Conservation (phyloP, 257 asterid species). For the Scutellaria baicalensis region DNA sequence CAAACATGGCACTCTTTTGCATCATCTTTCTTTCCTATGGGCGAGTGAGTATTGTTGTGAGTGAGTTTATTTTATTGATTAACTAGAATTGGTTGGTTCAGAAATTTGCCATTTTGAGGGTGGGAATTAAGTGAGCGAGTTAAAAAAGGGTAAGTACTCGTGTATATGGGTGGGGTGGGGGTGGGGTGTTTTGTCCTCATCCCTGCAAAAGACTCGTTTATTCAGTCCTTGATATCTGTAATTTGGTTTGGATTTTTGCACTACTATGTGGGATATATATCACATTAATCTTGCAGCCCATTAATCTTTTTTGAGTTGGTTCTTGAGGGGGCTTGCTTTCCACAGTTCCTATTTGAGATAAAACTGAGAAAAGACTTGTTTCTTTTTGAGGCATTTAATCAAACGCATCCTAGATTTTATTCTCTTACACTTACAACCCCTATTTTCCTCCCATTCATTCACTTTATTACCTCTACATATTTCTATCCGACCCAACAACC, state of each 20-base stretch:
- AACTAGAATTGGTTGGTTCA: background rate
- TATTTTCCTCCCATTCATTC: background rate
- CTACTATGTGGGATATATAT: background rate
- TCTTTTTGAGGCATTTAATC: slow-evolving; percentile 12
- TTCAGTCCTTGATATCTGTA: slow-evolving; percentile 23
- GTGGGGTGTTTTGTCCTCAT: slow-evolving; percentile 10
- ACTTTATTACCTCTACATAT: slow-evolving; percentile 7
- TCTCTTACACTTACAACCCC: slow-evolving; percentile 8
- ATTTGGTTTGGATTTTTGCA: slow-evolving; percentile 11
- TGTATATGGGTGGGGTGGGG: background rate
- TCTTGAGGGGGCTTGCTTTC: background rate
- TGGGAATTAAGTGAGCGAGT: too few species aligned
- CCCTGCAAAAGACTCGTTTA: slow-evolving; percentile 21
- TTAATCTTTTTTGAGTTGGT: background rate
- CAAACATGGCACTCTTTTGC: too few species aligned
- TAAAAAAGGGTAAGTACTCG: too few species aligned
- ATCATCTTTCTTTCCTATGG: too few species aligned
- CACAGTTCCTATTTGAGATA: slow-evolving; percentile 14
- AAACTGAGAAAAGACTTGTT: background rate
- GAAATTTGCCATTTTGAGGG: background rate
- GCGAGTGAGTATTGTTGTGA: background rate
- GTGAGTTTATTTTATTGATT: too few species aligned
- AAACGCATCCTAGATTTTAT: slow-evolving; percentile 20
- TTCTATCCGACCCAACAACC: slow-evolving; percentile 4
- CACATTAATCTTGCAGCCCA: slow-evolving; percentile 4